Base-by-base conservation (phyloP, 257 asterid species). In the Datura wrightii region DNA sequence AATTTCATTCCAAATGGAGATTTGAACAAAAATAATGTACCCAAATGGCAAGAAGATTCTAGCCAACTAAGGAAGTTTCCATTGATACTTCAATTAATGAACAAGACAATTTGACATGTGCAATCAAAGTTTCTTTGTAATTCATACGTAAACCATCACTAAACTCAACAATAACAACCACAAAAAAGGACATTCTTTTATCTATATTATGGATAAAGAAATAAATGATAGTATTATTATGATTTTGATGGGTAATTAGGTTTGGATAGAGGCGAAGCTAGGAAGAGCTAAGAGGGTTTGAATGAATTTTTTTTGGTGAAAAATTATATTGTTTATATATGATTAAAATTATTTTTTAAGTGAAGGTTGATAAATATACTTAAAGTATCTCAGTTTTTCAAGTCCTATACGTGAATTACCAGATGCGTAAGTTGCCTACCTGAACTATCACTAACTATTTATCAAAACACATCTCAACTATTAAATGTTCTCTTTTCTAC, bases 31-130 rank as follows among this genome's bases (percentile, higher is more conserved):
- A 76, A 24, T 24, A 24, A 76, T 52, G 46, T 52, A 76, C 18
- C 41, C 82, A 76, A 76, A 76, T 50, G 82, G 63, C 62, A 76
- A 76, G 46, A 76, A 76, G 42, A 31, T 76, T 76, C 82, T 13
- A 0, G 82, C 46, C 44, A 76, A 50, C 46, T 14, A 14, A 76
- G 63, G 82, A 76, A 76, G 63, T 18, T 76, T 76, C 63, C 63
- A 76, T 74, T 48, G 1, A 6, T 50, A 76, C 46, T 53, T 24
- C 62, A 52, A 52, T 76, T 31, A 52, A 52, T 31, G 31, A 76
- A 13, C n/a, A 31, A 50, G 15, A 76, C 44, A 48, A 24, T 24
- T 76, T 50, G 0, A 50, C 82, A 50, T 50, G 82, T 76, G 48
- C 50, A 50, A 76, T 50, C 82, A 50, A 76, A 48, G 14, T 46